Percentiles rank a stretch among this genome's conserved stretches.
Conservation (phyloP, 306 rosid genomes). For the Nissolia schottii region DNA sequence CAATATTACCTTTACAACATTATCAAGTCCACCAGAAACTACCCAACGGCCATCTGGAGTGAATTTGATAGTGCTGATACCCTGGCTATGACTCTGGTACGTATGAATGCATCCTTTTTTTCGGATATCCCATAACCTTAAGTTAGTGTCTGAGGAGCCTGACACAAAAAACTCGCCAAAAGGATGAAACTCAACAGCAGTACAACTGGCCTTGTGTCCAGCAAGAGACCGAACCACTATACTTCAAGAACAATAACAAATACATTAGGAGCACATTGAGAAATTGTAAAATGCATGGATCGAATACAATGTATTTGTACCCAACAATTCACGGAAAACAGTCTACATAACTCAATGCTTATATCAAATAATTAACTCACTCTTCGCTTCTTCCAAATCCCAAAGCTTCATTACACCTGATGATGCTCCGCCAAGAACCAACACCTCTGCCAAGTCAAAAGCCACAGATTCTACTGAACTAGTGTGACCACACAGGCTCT, state of each 20-base stretch:
- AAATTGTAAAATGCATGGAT: not conserved
- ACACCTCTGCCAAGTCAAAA: slow-evolving; percentile 66
- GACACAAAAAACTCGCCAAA: slow-evolving; percentile 98
- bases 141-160: slow-evolving; percentile 88
- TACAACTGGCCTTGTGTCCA: slow-evolving; percentile 90
- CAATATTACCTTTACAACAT: slow-evolving; percentile 76
- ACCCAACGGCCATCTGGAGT: slow-evolving; percentile 99
- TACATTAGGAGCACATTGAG: slow-evolving; percentile 30
- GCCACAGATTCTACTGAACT: slow-evolving; percentile 66
- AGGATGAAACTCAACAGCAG: slow-evolving; percentile 94
- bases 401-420: slow-evolving; percentile 64
- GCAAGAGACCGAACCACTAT: slow-evolving; percentile 98
- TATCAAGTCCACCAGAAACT: slow-evolving; percentile 95
- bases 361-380: slow-evolving; percentile 43
- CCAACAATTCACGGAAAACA: not conserved
- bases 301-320: not conserved
- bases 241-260: slow-evolving; percentile 65
- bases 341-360: not conserved
- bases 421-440: slow-evolving; percentile 77
- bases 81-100: slow-evolving; percentile 90
- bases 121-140: slow-evolving; percentile 87
- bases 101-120: slow-evolving; percentile 98
- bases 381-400: slow-evolving; percentile 79
- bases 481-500: slow-evolving; percentile 65
- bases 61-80: slow-evolving; percentile 84